Evolutionary conservation across 176 grass and related monocot genomes (phyloP).

Genomic region (Phoenix roebelenii): DNA sequence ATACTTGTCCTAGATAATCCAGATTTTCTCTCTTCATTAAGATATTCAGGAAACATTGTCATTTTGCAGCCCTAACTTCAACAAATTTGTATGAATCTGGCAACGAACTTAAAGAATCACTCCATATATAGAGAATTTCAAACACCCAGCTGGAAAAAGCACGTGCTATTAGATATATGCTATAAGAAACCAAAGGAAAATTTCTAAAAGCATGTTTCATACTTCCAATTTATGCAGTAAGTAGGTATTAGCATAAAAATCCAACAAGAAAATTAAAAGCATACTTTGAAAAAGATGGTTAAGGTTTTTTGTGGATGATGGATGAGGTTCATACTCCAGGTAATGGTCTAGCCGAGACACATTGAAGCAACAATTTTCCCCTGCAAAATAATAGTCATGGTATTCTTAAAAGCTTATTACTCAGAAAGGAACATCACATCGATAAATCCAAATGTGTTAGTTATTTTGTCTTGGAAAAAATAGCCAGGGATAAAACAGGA

Average conservation of each 20-base stretch:
- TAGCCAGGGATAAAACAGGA: too few relatives aligned
- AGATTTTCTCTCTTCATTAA: too few relatives aligned
- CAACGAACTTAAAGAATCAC: neutral
- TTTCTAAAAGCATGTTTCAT: neutral
- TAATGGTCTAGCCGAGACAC: conserved; percentile 69
- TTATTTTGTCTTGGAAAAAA: too few relatives aligned
- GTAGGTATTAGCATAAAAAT: neutral
- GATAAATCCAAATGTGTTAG: too few relatives aligned
- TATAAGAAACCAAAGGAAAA: neutral
- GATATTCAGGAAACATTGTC: neutral
- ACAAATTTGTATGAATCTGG: neutral
- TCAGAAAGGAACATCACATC: too few relatives aligned
- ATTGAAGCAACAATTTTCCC: conserved; percentile 95
- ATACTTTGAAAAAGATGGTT: conserved; percentile 98
- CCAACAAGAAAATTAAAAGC: conserved; percentile 15
- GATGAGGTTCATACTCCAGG: conserved; percentile 92
- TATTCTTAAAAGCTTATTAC: too few relatives aligned
- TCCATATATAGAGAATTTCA: too few relatives aligned
- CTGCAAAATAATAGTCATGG: conserved; percentile 25
- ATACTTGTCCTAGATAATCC: too few relatives aligned
- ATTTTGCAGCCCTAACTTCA: neutral
- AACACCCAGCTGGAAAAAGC: too few relatives aligned
- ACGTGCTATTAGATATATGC: too few relatives aligned
- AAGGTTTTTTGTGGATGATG: conserved; percentile 89
- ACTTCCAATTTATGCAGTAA: neutral